Evolutionary conservation across 2,329 filamentous ascomycete species (phyloP).

Genomic region (Neofusicoccum umdonicola): DNA sequence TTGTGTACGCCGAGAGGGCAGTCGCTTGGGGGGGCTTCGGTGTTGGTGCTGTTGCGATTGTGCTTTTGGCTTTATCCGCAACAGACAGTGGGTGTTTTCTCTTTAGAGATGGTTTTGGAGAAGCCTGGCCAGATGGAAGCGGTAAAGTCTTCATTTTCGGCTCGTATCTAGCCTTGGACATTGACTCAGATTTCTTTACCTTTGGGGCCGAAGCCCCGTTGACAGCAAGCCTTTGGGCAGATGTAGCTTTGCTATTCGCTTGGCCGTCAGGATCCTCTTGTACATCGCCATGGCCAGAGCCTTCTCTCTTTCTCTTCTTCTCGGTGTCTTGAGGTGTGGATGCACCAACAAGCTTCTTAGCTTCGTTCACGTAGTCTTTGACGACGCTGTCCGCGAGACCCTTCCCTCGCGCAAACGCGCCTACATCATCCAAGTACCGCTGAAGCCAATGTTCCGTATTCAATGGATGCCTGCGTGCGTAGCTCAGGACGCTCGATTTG

Average conservation of each 20-base stretch:
- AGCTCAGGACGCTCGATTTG: not conserved
- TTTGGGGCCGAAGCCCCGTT: no score
- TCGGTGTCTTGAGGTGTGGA: not conserved
- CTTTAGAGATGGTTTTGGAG: not conserved
- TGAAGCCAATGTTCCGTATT: not conserved
- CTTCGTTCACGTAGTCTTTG: not conserved
- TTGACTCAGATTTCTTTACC: no score
- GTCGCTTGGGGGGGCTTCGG: no score
- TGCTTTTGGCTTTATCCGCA: not conserved
- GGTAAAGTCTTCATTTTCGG: no score
- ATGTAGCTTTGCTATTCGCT: not conserved
- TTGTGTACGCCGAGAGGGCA: no score
- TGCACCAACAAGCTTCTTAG: not conserved
- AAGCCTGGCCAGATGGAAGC: not conserved
- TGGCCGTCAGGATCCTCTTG: not conserved
- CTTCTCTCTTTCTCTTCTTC: conserved; percentile 4
- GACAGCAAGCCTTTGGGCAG: not conserved
- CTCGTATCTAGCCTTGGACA: no score
- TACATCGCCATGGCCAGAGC: not conserved
- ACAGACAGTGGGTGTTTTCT: not conserved
- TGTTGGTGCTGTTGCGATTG: not conserved
- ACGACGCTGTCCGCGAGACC: not conserved
- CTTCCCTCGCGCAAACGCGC: not conserved
- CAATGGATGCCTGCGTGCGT: not conserved
- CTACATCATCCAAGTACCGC: not conserved